Conservation (phyloP, 2,329 filamentous ascomycete species). For the Tolypocladium amazonense region DNA sequence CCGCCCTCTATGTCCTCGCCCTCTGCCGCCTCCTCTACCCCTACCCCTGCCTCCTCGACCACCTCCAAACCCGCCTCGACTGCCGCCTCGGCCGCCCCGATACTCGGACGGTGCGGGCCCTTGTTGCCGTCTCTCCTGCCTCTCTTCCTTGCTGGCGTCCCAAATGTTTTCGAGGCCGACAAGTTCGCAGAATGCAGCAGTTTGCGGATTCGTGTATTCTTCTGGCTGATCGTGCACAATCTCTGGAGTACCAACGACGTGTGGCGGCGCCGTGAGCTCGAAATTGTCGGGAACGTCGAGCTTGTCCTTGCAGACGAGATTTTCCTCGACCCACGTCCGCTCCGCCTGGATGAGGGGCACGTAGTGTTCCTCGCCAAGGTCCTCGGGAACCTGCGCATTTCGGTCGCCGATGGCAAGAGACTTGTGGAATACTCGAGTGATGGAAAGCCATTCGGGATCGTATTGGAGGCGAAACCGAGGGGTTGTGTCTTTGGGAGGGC, state of each 20-base stretch:
- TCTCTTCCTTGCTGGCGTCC: slow-evolving; percentile 62
- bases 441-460: slow-evolving; percentile 92
- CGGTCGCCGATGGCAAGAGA: slow-evolving; percentile 54
- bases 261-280: slow-evolving; percentile 60
- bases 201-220: slow-evolving; percentile 86
- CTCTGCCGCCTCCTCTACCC: slow-evolving; percentile 19
- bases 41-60: slow-evolving; percentile 24
- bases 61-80: slow-evolving; percentile 24
- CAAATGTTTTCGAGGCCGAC: slow-evolving; percentile 68
- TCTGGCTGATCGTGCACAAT: slow-evolving; percentile 52
- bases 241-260: slow-evolving; percentile 47
- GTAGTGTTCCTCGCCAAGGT: slow-evolving; percentile 63
- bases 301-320: slow-evolving; percentile 53
- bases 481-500: slow-evolving; percentile 8
- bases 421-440: slow-evolving; percentile 69
- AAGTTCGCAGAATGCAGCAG: slow-evolving; percentile 67
- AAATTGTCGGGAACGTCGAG: slow-evolving; percentile 73
- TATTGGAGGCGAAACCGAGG: slow-evolving; percentile 58
- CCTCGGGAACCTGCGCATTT: slow-evolving; percentile 37
- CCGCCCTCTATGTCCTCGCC: slow-evolving; percentile 8
- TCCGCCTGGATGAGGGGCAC: slow-evolving; percentile 56
- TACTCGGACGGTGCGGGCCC: slow-evolving; percentile 40
- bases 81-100: slow-evolving; percentile 15
- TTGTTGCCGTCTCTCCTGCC: slow-evolving; percentile 41
- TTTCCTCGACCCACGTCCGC: slow-evolving; percentile 68